A percentile compares a stretch with the other conserved stretches of the same genome.
phyloP scores from a whole-genome alignment of 176 grass and related monocot species.

The Aegilops speltoides region DNA sequence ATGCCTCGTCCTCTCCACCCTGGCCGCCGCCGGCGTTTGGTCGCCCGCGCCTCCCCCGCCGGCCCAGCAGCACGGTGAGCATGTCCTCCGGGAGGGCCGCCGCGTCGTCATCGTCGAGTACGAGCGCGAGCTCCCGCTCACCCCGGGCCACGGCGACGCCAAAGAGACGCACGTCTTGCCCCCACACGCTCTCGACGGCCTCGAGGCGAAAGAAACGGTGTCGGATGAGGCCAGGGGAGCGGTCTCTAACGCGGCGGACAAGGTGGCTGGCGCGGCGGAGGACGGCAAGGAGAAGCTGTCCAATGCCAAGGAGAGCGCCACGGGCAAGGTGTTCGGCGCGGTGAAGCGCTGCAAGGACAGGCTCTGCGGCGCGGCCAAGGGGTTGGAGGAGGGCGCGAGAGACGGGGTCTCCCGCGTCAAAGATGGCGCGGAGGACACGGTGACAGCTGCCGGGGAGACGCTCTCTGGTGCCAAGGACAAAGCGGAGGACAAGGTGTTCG shows the following conservation, averaged over 20 bases:
- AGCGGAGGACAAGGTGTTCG: constrained; percentile 27
- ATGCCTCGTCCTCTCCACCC: constrained; percentile 63
- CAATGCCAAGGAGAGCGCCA: constrained; percentile 35
- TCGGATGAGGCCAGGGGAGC: background rate
- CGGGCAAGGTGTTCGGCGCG: constrained; percentile 39
- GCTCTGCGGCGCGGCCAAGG: constrained; percentile 36
- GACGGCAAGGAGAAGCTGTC: constrained; percentile 34
- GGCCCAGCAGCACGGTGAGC: background rate
- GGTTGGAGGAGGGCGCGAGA: constrained; percentile 30
- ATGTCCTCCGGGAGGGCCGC: constrained; percentile 56
- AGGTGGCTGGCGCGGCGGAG: constrained; percentile 29
- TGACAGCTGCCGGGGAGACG: constrained; percentile 16
- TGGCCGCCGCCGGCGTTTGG: constrained; percentile 62
- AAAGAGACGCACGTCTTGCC: constrained; percentile 18
- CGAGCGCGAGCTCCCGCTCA: constrained; percentile 52
- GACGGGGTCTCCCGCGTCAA: constrained; percentile 9
- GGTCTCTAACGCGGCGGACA: constrained; percentile 10
- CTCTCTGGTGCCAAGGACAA: constrained; percentile 16
- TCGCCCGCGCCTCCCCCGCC: constrained; percentile 35
- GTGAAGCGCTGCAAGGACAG: constrained; percentile 51
- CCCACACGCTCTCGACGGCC: background rate
- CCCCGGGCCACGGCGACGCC: background rate
- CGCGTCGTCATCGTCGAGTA: constrained; percentile 86
- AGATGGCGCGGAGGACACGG: constrained; percentile 14
- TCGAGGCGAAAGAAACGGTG: background rate